A percentile compares a stretch with the other conserved stretches of the same genome.
Conservation (phyloP, 306 rosid species). For the Lotus japonicus region DNA sequence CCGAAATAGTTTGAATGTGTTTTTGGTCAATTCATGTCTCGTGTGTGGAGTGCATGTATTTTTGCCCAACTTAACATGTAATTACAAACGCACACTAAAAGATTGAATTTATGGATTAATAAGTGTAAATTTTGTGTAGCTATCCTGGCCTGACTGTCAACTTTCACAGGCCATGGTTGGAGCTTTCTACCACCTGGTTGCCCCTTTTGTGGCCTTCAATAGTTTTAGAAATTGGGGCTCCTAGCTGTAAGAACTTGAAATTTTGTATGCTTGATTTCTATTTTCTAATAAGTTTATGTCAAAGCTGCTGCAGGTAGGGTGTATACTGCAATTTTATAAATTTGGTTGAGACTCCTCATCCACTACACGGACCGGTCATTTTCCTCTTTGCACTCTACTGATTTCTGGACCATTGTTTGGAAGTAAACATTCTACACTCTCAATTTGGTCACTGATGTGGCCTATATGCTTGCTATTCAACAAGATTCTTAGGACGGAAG, state of each 20-base stretch:
- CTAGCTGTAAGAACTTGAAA: neutral
- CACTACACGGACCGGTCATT: conserved; percentile 3
- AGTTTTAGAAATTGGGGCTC: neutral
- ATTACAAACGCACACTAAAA: neutral
- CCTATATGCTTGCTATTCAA: conserved; percentile 64
- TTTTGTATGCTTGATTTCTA: conserved; percentile 8
- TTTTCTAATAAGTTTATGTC: conserved; percentile 17
- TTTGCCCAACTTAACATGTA: no score
- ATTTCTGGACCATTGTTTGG: conserved; percentile 9
- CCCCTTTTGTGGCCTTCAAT: neutral
- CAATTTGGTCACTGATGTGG: conserved; percentile 65
- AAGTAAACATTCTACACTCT: conserved; percentile 5
- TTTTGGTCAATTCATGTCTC: no score
- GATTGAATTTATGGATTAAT: neutral
- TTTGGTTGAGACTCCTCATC: conserved; percentile 13
- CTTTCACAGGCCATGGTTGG: neutral
- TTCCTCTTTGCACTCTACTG: conserved; percentile 1
- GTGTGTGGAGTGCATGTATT: no score
- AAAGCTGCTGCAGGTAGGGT: conserved; percentile 43
- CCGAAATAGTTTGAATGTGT: no score
- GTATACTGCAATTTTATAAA: conserved; percentile 3
- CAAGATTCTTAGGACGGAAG: conserved; percentile 55
- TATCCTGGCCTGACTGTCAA: neutral
- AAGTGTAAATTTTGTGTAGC: neutral
- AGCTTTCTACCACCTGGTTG: no score